Evolutionary conservation across 2,329 filamentous ascomycete genomes (phyloP).

Genomic region (Xenoacremonium recifei): DNA sequence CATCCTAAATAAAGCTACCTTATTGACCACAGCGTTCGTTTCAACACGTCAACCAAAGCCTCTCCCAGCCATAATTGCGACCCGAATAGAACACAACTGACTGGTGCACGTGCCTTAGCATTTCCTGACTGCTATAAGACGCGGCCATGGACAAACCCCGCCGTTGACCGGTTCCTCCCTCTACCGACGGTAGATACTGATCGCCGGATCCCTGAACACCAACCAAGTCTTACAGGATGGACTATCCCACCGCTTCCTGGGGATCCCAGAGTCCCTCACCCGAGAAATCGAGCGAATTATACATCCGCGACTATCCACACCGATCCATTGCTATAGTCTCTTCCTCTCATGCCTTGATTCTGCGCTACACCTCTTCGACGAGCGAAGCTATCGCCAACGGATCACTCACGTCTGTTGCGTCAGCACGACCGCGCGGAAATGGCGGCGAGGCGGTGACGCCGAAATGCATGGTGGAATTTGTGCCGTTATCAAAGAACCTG

Average conservation of each 20-base stretch:
- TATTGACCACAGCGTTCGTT: no score
- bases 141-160: conserved; percentile 17
- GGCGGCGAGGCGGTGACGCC: conserved; percentile 46
- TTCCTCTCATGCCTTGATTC: conserved; percentile 75
- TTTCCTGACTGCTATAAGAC: not conserved
- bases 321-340: conserved; percentile 86
- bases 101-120: no score
- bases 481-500: conserved; percentile 60
- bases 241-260: conserved; percentile 45
- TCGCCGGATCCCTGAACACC: conserved; percentile 8
- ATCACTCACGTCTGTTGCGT: conserved; percentile 53
- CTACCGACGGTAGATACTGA: conserved; percentile 8
- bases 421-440: conserved; percentile 42
- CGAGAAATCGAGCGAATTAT: conserved; percentile 70
- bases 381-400: conserved; percentile 59
- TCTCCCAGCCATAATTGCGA: no score
- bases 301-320: conserved; percentile 83
- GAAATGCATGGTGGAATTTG: conserved; percentile 88
- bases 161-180: conserved; percentile 8
- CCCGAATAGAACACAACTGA: no score
- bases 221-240: no score
- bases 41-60: no score
- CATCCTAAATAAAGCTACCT: not conserved
- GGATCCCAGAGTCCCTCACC: conserved; percentile 46
- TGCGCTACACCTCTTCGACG: conserved; percentile 72